A percentile compares a stretch with the other conserved stretches of the same genome.
phyloP scores from a whole-genome alignment of 768 basidiomycete species.

The Leccinum pellstonianum region DNA sequence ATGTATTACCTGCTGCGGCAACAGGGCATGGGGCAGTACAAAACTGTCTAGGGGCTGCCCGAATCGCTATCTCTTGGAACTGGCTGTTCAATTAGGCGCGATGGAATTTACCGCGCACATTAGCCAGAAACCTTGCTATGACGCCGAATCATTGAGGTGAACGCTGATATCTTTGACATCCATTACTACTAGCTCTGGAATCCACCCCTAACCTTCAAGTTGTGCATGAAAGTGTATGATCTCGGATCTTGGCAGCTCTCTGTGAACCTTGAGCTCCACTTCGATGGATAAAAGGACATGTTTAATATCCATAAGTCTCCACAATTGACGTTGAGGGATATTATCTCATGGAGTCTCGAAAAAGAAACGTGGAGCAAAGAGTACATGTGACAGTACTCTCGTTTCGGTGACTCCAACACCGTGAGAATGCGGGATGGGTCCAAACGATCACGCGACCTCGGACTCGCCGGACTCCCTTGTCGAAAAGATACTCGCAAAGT shows the following conservation, averaged over 20 bases:
- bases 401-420: background rate
- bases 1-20: conserved; percentile 43
- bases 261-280: background rate
- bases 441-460: background rate
- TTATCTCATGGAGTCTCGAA: too few relatives aligned
- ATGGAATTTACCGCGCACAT: background rate
- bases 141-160: background rate
- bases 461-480: conserved; percentile 33
- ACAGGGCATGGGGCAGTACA: conserved; percentile 23
- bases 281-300: background rate
- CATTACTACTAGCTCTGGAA: background rate
- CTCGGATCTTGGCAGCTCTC: background rate
- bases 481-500: conserved; percentile 41
- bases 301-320: background rate
- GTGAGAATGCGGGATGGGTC: conserved; percentile 5
- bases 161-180: background rate
- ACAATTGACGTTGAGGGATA: background rate
- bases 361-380: too few relatives aligned
- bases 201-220: background rate
- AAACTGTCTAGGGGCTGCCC: background rate
- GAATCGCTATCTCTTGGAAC: background rate
- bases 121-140: background rate
- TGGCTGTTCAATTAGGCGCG: background rate
- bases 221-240: background rate
- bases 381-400: background rate